Percentiles rank a stretch among this genome's conserved stretches.
phyloP scores from a whole-genome alignment of 352 stramenopile genomes.

The Phytophthora nicotianae region DNA sequence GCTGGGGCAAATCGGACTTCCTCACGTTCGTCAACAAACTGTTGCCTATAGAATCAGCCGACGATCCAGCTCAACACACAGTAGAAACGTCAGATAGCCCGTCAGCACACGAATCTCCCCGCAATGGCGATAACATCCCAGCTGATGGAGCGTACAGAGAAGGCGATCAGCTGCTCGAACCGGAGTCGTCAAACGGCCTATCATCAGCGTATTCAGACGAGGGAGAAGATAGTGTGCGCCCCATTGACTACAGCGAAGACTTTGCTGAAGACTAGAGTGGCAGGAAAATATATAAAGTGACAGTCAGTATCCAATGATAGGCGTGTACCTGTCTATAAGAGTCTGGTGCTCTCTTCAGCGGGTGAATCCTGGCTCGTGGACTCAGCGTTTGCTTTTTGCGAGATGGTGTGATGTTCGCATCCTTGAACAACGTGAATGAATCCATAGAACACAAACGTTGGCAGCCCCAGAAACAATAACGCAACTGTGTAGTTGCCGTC shows the following conservation, averaged over 20 bases:
- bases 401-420: slow-evolving; percentile 64
- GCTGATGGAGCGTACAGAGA: slow-evolving; percentile 29
- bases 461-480: slow-evolving; percentile 54
- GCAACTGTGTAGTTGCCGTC: slow-evolving; percentile 67
- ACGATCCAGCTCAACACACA: slow-evolving; percentile 4
- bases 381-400: slow-evolving; percentile 36
- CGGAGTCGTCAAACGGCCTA: slow-evolving; percentile 21
- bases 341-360: slow-evolving; percentile 43
- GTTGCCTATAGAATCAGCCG: slow-evolving; percentile 24
- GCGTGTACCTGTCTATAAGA: slow-evolving; percentile 38
- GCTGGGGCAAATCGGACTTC: slow-evolving; percentile 62
- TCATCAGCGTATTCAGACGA: slow-evolving; percentile 27
- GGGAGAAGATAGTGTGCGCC: slow-evolving; percentile 11
- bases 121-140: not conserved
- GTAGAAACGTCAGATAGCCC: not conserved
- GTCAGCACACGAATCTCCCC: not conserved
- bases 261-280: slow-evolving; percentile 42
- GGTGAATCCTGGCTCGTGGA: slow-evolving; percentile 11
- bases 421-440: slow-evolving; percentile 67
- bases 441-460: slow-evolving; percentile 65
- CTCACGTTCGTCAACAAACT: slow-evolving; percentile 47
- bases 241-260: slow-evolving; percentile 61
- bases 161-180: slow-evolving; percentile 25
- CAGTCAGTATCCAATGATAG: not conserved
- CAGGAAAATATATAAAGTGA: slow-evolving; percentile 1